phyloP scores from a whole-genome alignment of 306 rosid species.

The Lithocarpus polystachyus region DNA sequence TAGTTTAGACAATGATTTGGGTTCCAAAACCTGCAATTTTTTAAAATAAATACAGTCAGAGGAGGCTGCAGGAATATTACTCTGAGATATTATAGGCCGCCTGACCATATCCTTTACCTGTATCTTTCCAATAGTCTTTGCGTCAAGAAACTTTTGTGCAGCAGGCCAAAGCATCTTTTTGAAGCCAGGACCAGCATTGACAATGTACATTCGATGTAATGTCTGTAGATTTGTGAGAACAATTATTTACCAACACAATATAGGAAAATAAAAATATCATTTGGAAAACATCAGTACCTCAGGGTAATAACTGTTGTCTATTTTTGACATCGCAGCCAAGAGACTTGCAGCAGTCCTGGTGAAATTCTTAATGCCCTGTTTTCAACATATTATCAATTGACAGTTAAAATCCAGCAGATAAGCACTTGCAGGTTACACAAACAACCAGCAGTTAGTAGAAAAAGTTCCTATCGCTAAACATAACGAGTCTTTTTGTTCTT shows the following conservation, averaged over 20 bases:
- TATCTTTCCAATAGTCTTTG: constrained; percentile 80
- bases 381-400: constrained; percentile 21
- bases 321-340: constrained; percentile 70
- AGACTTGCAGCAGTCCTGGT: constrained; percentile 76
- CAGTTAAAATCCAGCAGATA: constrained; percentile 5
- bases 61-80: constrained; percentile 7
- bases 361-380: constrained; percentile 95
- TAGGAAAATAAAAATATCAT: neutral
- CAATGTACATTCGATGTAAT: constrained; percentile 79
- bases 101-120: constrained; percentile 50
- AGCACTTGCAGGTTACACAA: neutral
- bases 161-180: constrained; percentile 98
- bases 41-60: constrained; percentile 24
- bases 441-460: neutral
- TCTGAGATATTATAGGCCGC: constrained; percentile 16
- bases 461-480: neutral
- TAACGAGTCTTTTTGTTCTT: neutral
- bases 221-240: constrained; percentile 50
- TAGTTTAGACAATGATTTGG: constrained; percentile 57
- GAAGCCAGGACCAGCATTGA: constrained; percentile 96
- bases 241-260: constrained; percentile 5
- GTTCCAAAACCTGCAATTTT: constrained; percentile 71
- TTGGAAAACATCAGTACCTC: constrained; percentile 53
- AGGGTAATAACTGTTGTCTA: constrained; percentile 85
- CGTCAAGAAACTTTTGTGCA: constrained; percentile 83